These are phyloP conservation scores for Peronosclerospora sorghi DNA, from an alignment of 352 stramenopile genomes.

Conservation along the genomic window DNA sequence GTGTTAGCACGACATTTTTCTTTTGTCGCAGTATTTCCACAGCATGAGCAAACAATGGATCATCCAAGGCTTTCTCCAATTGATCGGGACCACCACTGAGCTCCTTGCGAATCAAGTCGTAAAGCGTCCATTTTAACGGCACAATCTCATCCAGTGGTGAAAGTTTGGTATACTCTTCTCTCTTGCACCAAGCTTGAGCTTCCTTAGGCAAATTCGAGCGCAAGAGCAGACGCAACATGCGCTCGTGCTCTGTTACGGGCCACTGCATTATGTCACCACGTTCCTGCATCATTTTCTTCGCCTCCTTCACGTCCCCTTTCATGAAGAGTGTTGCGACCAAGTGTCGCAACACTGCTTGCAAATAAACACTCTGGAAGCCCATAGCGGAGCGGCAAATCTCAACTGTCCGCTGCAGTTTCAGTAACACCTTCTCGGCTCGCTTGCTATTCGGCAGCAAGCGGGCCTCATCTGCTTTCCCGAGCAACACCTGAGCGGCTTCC, in stretches of 20 bases:
- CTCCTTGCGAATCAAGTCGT: slow-evolving; percentile 48
- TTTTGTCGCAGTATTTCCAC: slow-evolving; percentile 51
- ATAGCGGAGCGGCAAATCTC: slow-evolving; percentile 73
- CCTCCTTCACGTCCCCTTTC: slow-evolving; percentile 38
- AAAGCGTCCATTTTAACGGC: slow-evolving; percentile 60
- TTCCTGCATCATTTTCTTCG: slow-evolving; percentile 49
- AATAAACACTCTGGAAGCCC: slow-evolving; percentile 58
- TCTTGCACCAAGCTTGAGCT: slow-evolving; percentile 43
- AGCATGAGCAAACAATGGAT: slow-evolving; percentile 47
- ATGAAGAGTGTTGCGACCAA: slow-evolving; percentile 52
- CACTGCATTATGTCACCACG: slow-evolving; percentile 64
- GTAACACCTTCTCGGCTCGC: slow-evolving; percentile 35
- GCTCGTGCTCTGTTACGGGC: slow-evolving; percentile 57
- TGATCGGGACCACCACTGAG: slow-evolving; percentile 28
- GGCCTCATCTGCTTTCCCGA: slow-evolving; percentile 27
- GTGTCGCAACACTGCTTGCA: slow-evolving; percentile 49
- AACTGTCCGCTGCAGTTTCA: slow-evolving; percentile 46
- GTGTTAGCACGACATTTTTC: slow-evolving; percentile 46
- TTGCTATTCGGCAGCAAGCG: slow-evolving; percentile 35
- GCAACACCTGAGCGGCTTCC: slow-evolving; percentile 41
- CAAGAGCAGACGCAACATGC: slow-evolving; percentile 50
- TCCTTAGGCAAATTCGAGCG: slow-evolving; percentile 36
- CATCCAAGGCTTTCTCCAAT: slow-evolving; percentile 29
- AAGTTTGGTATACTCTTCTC: slow-evolving; percentile 36
- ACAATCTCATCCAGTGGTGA: slow-evolving; percentile 50